These are phyloP conservation scores for Boletus insuetus DNA, from an alignment of 768 basidiomycete species.

Conservation along the genomic window DNA sequence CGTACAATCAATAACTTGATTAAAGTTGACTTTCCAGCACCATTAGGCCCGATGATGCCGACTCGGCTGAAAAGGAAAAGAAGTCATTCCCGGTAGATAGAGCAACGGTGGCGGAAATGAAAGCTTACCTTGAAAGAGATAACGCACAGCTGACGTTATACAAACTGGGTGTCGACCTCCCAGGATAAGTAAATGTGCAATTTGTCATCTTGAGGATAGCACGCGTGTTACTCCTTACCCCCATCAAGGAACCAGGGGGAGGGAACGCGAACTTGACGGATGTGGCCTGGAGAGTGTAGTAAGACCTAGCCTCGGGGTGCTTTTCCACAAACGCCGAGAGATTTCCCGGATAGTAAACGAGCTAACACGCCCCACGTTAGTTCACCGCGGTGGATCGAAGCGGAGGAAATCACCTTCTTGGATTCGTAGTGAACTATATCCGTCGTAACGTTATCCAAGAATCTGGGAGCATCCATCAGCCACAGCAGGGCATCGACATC, in stretches of 20 bases:
- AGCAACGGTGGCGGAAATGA: conserved; percentile 23
- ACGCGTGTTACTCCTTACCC: conserved; percentile 92
- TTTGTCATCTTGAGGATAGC: conserved; percentile 90
- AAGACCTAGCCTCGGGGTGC: conserved; percentile 92
- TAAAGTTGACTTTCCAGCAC: conserved; percentile 94
- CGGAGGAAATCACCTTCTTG: conserved; percentile 63
- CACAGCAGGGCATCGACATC: conserved; percentile 1
- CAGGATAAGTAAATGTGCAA: conserved; percentile 95
- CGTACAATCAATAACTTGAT: conserved; percentile 88
- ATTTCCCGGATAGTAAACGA: conserved; percentile 93
- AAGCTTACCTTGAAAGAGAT: conserved; percentile 78
- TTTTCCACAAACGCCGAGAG: conserved; percentile 85
- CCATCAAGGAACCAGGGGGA: conserved; percentile 93
- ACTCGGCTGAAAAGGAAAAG: conserved; percentile 61
- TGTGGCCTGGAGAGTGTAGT: conserved; percentile 93
- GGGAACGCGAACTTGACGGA: conserved; percentile 96
- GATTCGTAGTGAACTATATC: conserved; percentile 97
- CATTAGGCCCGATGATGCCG: conserved; percentile 89
- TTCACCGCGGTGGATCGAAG: conserved; percentile 15
- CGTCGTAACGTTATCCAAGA: conserved; percentile 92
- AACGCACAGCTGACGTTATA: conserved; percentile 88
- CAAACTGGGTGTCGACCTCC: conserved; percentile 74
- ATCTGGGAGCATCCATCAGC: conserved; percentile 43
- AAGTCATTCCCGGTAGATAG: conserved; percentile 17
- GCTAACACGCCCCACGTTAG: conserved; percentile 40